These are phyloP conservation scores for Ceratocystis destructans DNA, from an alignment of 2,329 filamentous ascomycete species.

Conservation along the genomic window DNA sequence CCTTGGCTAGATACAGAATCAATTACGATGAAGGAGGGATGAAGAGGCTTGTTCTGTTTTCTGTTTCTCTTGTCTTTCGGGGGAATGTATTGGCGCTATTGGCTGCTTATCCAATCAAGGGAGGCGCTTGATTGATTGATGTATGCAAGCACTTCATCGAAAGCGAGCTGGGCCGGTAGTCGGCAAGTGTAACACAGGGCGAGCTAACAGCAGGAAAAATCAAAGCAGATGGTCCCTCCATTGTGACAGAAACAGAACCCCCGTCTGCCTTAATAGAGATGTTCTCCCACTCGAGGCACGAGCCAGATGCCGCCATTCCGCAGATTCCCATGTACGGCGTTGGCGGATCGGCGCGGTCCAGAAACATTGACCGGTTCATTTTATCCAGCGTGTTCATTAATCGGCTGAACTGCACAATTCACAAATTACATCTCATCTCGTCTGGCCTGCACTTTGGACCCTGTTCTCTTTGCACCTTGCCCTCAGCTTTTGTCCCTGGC, in stretches of 20 bases:
- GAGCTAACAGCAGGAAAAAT: neutral
- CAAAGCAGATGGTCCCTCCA: neutral
- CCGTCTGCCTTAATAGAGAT: neutral
- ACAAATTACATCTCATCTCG: neutral
- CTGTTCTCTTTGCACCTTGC: conserved; percentile 6
- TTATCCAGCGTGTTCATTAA: neutral
- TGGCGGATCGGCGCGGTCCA: neutral
- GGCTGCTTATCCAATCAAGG: neutral
- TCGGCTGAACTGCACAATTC: neutral
- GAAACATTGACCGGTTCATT: neutral
- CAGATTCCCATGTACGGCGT: neutral
- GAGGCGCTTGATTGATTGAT: neutral
- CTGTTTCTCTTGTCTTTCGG: neutral
- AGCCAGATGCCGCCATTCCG: neutral
- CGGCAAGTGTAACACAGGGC: neutral
- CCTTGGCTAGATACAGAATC: neutral
- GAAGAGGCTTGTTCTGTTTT: neutral
- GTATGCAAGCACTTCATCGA: neutral
- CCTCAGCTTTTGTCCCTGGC: neutral
- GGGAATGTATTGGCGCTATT: neutral
- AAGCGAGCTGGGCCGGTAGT: neutral
- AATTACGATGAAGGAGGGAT: neutral
- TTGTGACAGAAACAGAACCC: neutral
- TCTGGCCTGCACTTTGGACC: conserved; percentile 10
- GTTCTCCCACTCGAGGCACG: neutral